Evolutionary conservation across 2,329 filamentous ascomycete genomes (phyloP).

Genomic region (Ophiocordyceps robertsii): DNA sequence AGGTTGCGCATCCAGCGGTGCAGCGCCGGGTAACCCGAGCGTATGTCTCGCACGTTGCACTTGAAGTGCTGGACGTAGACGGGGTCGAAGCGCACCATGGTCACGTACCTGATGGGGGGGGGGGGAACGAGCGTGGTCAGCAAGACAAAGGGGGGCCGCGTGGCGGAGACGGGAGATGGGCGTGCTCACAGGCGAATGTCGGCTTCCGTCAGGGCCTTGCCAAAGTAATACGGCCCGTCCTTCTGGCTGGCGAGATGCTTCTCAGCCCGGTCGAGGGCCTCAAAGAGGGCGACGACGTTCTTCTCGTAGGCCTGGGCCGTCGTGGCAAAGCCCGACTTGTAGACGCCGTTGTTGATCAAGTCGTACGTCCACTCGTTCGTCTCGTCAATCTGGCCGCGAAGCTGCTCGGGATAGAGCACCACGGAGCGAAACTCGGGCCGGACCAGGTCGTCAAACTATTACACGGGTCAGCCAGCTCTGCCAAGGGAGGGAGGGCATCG

Average conservation of each 20-base stretch:
- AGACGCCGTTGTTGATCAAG: constrained; percentile 57
- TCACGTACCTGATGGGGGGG: constrained; percentile 43
- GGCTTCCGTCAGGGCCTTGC: constrained; percentile 62
- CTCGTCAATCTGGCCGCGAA: constrained; percentile 60
- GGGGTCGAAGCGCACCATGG: constrained; percentile 59
- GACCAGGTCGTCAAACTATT: constrained; percentile 63
- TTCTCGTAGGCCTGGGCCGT: constrained; percentile 72
- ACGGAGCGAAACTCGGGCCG: constrained; percentile 44
- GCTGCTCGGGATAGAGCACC: constrained; percentile 51
- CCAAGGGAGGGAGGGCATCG: no score
- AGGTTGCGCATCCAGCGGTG: constrained; percentile 72
- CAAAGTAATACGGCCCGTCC: constrained; percentile 59
- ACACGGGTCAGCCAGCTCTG: no score
- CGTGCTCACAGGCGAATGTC: constrained; percentile 55
- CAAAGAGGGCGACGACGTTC: constrained; percentile 58
- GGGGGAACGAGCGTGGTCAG: no score
- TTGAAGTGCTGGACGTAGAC: constrained; percentile 85
- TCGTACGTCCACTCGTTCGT: constrained; percentile 73
- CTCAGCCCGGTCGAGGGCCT: constrained; percentile 65
- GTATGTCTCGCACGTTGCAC: constrained; percentile 75
- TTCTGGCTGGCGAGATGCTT: constrained; percentile 41
- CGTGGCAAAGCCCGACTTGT: constrained; percentile 72
- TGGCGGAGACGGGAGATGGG: no score
- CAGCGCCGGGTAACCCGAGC: constrained; percentile 67
- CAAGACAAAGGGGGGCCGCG: background rate